Evolutionary conservation across 257 asterid genomes (phyloP).

Genomic region (Gynochthodes officinalis): DNA sequence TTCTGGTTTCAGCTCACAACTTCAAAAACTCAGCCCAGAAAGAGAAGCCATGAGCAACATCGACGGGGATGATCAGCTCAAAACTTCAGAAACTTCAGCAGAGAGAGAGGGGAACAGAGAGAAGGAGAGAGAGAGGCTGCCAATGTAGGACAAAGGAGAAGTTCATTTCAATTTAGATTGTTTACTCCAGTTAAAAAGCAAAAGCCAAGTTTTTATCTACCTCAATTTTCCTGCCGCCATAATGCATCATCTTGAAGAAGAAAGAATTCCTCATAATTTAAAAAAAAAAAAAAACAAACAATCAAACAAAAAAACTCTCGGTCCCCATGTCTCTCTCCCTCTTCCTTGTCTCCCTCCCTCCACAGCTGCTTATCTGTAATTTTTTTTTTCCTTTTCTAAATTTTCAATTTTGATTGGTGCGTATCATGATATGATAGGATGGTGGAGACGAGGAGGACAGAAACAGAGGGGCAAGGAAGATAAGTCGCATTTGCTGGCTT

Average conservation of each 20-base stretch:
- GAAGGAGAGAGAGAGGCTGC: constrained; percentile 5
- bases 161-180: not conserved
- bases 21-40: not conserved
- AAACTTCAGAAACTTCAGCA: constrained; percentile 9
- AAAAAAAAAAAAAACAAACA: no score
- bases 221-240: not conserved
- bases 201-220: not conserved
- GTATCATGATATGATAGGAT: no score
- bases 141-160: not conserved
- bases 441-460: no score
- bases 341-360: not conserved
- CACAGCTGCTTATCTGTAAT: not conserved
- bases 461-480: no score
- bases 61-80: constrained; percentile 9
- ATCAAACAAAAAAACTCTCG: constrained; percentile 10
- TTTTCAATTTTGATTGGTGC: no score
- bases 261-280: not conserved
- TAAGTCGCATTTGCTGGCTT: no score
- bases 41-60: not conserved
- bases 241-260: not conserved
- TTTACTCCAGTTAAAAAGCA: not conserved
- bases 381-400: not conserved
- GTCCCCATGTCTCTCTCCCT: not conserved
- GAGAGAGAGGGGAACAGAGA: not conserved
- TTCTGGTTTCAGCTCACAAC: constrained; percentile 21